Conservation (phyloP, 108 stramenopile genomes). For the Nitzschia sp. region DNA sequence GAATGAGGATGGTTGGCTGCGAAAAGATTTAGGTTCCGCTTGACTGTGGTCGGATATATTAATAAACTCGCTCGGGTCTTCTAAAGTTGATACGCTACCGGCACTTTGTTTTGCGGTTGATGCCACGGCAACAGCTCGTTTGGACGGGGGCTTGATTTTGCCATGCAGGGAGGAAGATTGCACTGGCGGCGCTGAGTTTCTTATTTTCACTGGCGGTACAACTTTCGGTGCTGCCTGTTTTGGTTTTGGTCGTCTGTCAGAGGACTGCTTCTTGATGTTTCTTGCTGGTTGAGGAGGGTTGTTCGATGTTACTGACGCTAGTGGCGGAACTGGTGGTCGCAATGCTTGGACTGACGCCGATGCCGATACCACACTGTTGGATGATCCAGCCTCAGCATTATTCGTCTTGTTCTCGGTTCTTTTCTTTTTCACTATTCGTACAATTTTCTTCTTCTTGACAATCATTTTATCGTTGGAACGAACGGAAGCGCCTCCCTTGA, state of each 20-base stretch:
- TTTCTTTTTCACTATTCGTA: no score
- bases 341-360: no score
- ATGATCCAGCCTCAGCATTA: no score
- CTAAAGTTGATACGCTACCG: constrained; percentile 7
- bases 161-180: no score
- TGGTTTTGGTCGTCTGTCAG: background rate
- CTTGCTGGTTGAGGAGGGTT: background rate
- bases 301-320: background rate
- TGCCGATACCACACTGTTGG: no score
- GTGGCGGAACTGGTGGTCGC: no score
- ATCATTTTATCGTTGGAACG: no score
- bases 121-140: background rate
- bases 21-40: background rate
- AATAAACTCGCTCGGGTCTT: background rate
- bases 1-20: background rate
- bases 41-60: constrained; percentile 4
- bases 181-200: background rate
- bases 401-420: no score
- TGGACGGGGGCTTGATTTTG: background rate
- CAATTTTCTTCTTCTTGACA: no score
- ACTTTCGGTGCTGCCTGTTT: background rate
- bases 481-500: no score
- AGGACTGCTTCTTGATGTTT: background rate
- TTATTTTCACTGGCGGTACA: background rate
- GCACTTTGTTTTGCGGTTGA: constrained; percentile 3